A percentile compares a stretch with the other conserved stretches of the same genome.
These are phyloP conservation scores for Circinella umbellata DNA, from an alignment of 371 early-diverging fungal genomes.

Conservation along the genomic window DNA sequence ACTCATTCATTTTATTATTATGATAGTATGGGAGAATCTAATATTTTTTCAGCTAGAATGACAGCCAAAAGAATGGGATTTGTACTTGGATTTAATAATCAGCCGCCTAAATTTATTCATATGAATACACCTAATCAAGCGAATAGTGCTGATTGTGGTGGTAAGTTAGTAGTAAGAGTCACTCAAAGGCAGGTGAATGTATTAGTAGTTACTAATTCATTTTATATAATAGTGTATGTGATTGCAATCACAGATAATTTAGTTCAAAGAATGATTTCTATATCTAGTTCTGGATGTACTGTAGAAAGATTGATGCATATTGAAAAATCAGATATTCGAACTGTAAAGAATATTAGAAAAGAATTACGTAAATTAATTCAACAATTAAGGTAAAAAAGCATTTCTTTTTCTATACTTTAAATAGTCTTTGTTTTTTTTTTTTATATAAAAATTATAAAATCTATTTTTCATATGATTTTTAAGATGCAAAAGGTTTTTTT, in stretches of 20 bases:
- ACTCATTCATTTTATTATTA: conserved; percentile 48
- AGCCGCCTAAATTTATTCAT: conserved; percentile 26
- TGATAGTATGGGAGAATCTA: conserved; percentile 44
- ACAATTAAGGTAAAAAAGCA: conserved; percentile 11
- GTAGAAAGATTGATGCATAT: conserved; percentile 24
- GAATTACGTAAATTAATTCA: conserved; percentile 14
- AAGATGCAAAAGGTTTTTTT: no score
- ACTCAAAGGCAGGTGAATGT: no score
- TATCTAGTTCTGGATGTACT: conserved; percentile 11
- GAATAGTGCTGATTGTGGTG: conserved; percentile 59
- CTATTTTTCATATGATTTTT: neutral
- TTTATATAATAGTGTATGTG: conserved; percentile 30
- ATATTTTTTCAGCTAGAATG: conserved; percentile 30
- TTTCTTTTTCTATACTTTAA: no score
- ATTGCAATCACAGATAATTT: conserved; percentile 43
- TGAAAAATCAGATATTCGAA: conserved; percentile 14
- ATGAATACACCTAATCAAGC: conserved; percentile 51
- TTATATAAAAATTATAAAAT: no score
- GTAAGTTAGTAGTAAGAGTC: no score
- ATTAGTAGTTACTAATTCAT: neutral
- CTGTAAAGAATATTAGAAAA: conserved; percentile 19
- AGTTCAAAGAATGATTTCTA: conserved; percentile 27
- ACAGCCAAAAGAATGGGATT: conserved; percentile 24
- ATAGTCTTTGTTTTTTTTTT: no score
- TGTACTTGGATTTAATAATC: conserved; percentile 21